Conservation (phyloP, 73 alveolate genomes). For the Paramecium biaurelia region DNA sequence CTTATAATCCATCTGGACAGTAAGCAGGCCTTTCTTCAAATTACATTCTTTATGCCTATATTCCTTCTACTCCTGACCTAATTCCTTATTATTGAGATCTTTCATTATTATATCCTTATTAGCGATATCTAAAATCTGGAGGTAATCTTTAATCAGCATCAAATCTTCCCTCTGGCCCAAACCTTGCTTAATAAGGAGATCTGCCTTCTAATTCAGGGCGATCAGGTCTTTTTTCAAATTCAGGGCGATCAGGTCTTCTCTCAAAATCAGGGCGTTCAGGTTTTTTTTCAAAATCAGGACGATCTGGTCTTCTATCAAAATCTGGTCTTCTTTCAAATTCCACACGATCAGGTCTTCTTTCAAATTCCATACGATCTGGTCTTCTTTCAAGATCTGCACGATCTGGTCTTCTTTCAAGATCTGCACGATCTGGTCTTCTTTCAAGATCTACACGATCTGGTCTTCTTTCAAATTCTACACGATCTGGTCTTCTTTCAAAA, state of each 20-base stretch:
- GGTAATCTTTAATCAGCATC: background rate
- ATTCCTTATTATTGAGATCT: background rate
- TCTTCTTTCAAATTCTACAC: background rate
- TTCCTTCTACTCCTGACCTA: background rate
- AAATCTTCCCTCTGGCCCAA: slow-evolving; percentile 25
- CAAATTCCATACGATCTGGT: background rate
- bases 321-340: background rate
- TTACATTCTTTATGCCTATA: background rate
- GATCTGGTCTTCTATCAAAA: background rate
- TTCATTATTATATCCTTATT: background rate
- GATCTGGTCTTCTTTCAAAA: slow-evolving; percentile 26
- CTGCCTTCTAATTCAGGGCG: background rate
- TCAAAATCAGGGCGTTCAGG: background rate
- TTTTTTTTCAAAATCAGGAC: background rate
- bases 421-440: background rate
- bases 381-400: background rate
- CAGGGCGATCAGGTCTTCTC: background rate
- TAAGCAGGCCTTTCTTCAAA: background rate
- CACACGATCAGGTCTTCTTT: background rate
- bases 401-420: background rate
- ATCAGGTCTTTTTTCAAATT: background rate
- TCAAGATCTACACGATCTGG: background rate
- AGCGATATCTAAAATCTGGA: background rate
- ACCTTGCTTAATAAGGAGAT: background rate
- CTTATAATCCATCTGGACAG: background rate